A percentile compares a stretch with the other conserved stretches of the same genome.
Conservation (phyloP, 2,329 filamentous ascomycete species). For the Fusarium sp. region DNA sequence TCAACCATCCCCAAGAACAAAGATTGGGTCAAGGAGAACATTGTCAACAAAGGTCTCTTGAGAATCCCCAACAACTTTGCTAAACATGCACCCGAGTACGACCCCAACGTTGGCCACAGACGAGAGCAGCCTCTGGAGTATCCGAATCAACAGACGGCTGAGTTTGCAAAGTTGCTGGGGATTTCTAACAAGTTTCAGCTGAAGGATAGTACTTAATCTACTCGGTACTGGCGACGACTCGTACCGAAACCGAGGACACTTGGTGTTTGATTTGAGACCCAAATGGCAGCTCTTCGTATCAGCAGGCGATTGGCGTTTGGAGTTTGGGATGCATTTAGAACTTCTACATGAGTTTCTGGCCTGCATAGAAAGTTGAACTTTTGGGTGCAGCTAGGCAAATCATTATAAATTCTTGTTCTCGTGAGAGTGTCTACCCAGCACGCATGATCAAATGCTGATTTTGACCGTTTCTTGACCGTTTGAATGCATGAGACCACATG, state of each 20-base stretch:
- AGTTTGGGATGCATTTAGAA: background rate
- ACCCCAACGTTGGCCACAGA: conserved; percentile 65
- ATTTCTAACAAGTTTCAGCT: conserved; percentile 10
- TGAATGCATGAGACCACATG: background rate
- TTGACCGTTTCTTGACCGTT: background rate
- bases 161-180: conserved; percentile 78
- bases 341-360: background rate
- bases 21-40: conserved; percentile 80
- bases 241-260: background rate
- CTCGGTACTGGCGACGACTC: background rate
- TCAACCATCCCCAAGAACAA: conserved; percentile 47
- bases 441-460: background rate
- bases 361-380: background rate
- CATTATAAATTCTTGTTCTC: background rate
- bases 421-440: background rate
- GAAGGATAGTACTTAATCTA: background rate
- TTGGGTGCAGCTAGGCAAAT: background rate
- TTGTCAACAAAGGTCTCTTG: conserved; percentile 72
- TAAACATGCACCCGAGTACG: conserved; percentile 79
- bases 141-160: conserved; percentile 84
- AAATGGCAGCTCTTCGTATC: background rate
- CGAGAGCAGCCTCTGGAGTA: conserved; percentile 78
- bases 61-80: conserved; percentile 81
- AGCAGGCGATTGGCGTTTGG: background rate
- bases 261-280: background rate